These are phyloP conservation scores for Penicillium longicatenatum DNA, from an alignment of 495 filamentous ascomycete genomes.

Conservation along the genomic window DNA sequence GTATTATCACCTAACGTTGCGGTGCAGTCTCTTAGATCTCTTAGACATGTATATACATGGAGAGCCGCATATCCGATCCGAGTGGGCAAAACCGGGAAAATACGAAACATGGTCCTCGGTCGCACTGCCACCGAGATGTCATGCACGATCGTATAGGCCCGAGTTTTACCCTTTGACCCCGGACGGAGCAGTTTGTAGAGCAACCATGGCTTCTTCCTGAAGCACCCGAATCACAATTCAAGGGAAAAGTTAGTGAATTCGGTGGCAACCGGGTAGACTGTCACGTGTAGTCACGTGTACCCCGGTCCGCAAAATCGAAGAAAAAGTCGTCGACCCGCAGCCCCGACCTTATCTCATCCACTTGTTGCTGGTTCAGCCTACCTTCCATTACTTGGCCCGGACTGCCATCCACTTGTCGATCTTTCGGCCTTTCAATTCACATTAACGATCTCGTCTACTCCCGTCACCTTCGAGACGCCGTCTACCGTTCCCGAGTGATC, in stretches of 20 bases:
- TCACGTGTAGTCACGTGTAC: constrained; percentile 23
- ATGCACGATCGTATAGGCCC: neutral
- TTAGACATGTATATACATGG: neutral
- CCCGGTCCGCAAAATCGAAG: constrained; percentile 9
- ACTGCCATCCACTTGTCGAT: constrained; percentile 5
- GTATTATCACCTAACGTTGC: no score
- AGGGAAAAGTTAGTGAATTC: neutral
- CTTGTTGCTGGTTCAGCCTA: constrained; percentile 4
- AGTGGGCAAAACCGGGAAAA: neutral
- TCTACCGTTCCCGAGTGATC: neutral
- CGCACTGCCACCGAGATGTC: neutral
- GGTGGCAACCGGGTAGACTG: constrained; percentile 21
- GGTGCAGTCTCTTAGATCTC: no score
- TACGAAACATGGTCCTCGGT: neutral
- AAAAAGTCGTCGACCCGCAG: constrained; percentile 22
- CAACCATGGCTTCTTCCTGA: constrained; percentile 1
- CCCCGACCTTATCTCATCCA: constrained; percentile 12
- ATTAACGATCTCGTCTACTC: neutral
- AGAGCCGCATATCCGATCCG: neutral
- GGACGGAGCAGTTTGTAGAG: neutral
- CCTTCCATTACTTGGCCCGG: neutral
- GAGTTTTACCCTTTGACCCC: neutral
- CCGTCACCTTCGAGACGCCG: neutral
- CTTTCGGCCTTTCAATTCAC: constrained; percentile 10
- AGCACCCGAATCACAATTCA: constrained; percentile 3